Base-by-base conservation (phyloP, 768 basidiomycete genomes). In the Russula emetica region DNA sequence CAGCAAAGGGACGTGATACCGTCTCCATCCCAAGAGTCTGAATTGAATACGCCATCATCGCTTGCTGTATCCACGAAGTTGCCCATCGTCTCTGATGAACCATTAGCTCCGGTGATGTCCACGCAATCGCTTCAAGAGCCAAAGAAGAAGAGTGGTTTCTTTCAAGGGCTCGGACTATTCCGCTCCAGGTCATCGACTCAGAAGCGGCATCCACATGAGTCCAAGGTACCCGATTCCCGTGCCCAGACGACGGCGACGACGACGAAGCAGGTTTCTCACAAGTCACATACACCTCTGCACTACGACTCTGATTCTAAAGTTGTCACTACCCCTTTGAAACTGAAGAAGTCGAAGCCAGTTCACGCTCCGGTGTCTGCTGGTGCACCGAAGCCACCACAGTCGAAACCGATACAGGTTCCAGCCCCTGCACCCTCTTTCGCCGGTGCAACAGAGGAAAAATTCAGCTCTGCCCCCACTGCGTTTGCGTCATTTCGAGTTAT, bases 401-500 rank as follows among this genome's bases (percentile, higher is more conserved):
- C 54, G 22, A 38, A 40, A n/a, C 36, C 45, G 5, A 20, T 60
- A 14, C 36, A 38, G 13, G n/a, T n/a, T n/a, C 51, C 60, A 36
- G 5, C 9, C 8, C 59, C 56, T 26, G 38, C 54, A 22, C 55
- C 58, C 26, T 52, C 50, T 32, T 49, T 49, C 44, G 11, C 58
- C 5, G 55, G 55, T 28, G 58, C 40, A 38, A 36, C 54, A 10
- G 59, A 65, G 26, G 52, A 51, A 42, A 68, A 38, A 20, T 80
- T 74, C 60, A 77, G 77, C 62, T 70, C 76, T 11, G 76, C 74
- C 22, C 73, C 80, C 36, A 82, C 79, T 58, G 77, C 83, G 24
- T 85, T 85, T 68, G 81, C 80, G 20, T 82, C 87, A 0, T 87
- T 89, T 73, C 82, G 83, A 50, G 80, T 88, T 69, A 67, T 89